Base-by-base conservation (phyloP, 2,329 filamentous ascomycete genomes). In the Aspergillus cejpii region DNA sequence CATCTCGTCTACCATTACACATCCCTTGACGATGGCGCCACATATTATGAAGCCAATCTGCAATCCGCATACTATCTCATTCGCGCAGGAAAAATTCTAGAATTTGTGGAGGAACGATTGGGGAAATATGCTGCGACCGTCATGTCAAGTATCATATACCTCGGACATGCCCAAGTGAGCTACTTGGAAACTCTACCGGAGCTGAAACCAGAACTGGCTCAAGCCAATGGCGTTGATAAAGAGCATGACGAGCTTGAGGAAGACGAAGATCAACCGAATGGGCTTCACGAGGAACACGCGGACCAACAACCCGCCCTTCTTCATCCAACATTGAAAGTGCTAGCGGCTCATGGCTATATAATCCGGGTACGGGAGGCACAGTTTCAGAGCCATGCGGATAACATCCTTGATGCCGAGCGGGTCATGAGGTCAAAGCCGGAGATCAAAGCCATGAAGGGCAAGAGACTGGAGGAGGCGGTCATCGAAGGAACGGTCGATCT, bases 21-120 rank as follows among this genome's bases (percentile, higher is more conserved):
- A 53, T 77, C 82, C 48, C 63, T 74, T 44, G 78, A 83, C 44
- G 76, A 79, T 34, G 77, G 76, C 37, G 65, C 75, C 39, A 85
- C 85, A 19, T 81, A 80, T 62, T 98, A 97, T 69, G 87, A 95
- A 64, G 85, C 88, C 47, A 89, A 96, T 58, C 74, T 83, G 61
- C 74, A 81, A 54, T 80, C 83, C 49, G 86, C 88, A 52, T 97
- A 97, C 68, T 83, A 83, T 55, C 75, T 96, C 34, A 74, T 90
- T 28, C 85, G 92, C 46, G 79, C 80, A 3, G 89, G 88, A 34
- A 92, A 88, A 67, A 85, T 95, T 29, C 71, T 92, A 21, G 79
- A 89, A 52, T 74, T 87, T 48, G 77, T 92, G 34, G 81, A 88
- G 54, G 77, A 76, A 26, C 79, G 84, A 55, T 84, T 88, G 61